Base-by-base conservation (phyloP, 1,284 basidiomycete species). In the Rhizoctonia solani region DNA sequence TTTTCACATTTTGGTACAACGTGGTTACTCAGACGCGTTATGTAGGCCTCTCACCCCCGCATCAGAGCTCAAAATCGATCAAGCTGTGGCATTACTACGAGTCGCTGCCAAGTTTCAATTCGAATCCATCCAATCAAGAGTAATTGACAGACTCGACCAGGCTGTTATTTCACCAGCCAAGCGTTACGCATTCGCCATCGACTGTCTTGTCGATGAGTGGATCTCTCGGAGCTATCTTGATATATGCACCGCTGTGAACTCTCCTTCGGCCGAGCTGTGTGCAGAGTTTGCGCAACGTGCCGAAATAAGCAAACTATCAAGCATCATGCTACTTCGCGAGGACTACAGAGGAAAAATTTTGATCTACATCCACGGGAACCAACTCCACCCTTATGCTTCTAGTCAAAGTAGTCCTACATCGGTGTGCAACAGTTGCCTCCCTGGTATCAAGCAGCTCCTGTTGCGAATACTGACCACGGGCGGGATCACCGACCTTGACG, bases 41-140 rank as follows among this genome's bases (percentile, higher is more conserved):
- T 4, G 5, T 27, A 63, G 59, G 59, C 59, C 59, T 1, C 49
- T 63, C 47, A 52, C 59, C 23, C 1, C 47, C 16, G 47, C 46
- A 2, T 49, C 46, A 14, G 59, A 50, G 16, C 59, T 63, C 16
- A 14, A 34, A 14, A 27, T 63, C 47, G 59, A 52, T 8, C 47
- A 63, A 23, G 59, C 59, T 6, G 16, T 52, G 14, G 25, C 46
- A 1, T 13, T 63, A 4, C 47, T 63, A 9, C 46, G 29, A 6
- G 59, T 63, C 23, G 34, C 59, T 21, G 32, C 59, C 14, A 63
- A 63, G 30, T 63, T 39, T 25, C 59, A 63, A 27, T 63, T 63
- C n/a, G 59, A 52, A n/a, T 29, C 32, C 6, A 41, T 52, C 9
- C 59, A 63, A 25, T 39, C 29, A 16, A 50, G 52, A 34, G 34